Conservation (phyloP, 805 yeast species). For the Cephaloascus albidus region DNA sequence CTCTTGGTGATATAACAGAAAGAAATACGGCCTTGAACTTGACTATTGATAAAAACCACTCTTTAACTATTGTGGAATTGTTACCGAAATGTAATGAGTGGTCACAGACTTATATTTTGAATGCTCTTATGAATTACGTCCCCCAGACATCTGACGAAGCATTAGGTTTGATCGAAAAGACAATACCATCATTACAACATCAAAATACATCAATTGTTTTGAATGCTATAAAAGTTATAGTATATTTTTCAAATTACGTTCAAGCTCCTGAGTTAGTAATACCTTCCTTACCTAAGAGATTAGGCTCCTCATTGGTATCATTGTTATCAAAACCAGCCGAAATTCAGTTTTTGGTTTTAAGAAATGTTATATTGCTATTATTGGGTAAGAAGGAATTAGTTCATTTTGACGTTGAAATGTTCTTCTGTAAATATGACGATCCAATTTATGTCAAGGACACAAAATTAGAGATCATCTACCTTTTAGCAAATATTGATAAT, state of each 20-base stretch:
- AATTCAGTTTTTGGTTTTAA: slow-evolving; percentile 69
- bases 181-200: slow-evolving; percentile 68
- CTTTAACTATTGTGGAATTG: slow-evolving; percentile 21
- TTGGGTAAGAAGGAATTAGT: slow-evolving; percentile 55
- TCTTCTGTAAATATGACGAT: slow-evolving; percentile 78
- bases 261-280: slow-evolving; percentile 43
- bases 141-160: slow-evolving; percentile 70
- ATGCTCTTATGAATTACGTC: slow-evolving; percentile 55
- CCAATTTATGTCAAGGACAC: slow-evolving; percentile 86
- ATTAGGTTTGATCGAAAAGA: slow-evolving; percentile 48
- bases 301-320: slow-evolving; percentile 63
- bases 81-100: slow-evolving; percentile 46
- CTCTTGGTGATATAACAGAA: slow-evolving; percentile 58
- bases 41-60: slow-evolving; percentile 39
- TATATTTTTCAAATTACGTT: slow-evolving; percentile 68
- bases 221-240: slow-evolving; percentile 62
- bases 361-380: slow-evolving; percentile 71
- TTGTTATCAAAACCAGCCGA: slow-evolving; percentile 72
- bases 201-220: slow-evolving; percentile 74
- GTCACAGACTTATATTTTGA: slow-evolving; percentile 62
- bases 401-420: slow-evolving; percentile 62
- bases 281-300: slow-evolving; percentile 42
- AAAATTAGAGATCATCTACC: slow-evolving; percentile 76
- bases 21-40: slow-evolving; percentile 38
- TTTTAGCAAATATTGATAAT: slow-evolving; percentile 61